These are phyloP conservation scores for Aspergillus ochraceoroseus DNA, from an alignment of 2,329 filamentous ascomycete species.

Conservation along the genomic window DNA sequence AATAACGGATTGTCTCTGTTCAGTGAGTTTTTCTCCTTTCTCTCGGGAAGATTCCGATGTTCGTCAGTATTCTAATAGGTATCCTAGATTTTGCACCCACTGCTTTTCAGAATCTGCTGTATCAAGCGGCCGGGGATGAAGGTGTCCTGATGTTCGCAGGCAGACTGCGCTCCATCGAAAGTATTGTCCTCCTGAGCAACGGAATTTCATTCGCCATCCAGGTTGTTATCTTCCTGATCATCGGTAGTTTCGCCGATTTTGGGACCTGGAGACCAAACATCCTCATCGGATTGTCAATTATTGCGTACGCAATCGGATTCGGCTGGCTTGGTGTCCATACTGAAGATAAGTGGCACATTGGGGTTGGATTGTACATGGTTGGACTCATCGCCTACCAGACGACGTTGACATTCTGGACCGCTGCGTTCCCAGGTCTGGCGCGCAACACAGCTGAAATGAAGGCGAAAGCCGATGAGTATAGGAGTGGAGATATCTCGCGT, in stretches of 20 bases:
- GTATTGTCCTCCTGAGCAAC: slow-evolving; percentile 61
- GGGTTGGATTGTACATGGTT: slow-evolving; percentile 60
- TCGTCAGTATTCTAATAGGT: too few species aligned
- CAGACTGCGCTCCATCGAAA: slow-evolving; percentile 56
- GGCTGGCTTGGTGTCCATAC: slow-evolving; percentile 63
- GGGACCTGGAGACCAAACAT: slow-evolving; percentile 61
- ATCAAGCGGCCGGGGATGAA: slow-evolving; percentile 54
- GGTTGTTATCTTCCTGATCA: slow-evolving; percentile 48
- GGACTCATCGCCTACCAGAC: slow-evolving; percentile 63
- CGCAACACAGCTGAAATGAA: slow-evolving; percentile 52
- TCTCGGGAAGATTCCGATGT: too few species aligned
- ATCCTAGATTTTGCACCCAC: slow-evolving; percentile 55
- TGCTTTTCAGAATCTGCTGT: slow-evolving; percentile 60
- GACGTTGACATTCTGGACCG: slow-evolving; percentile 64
- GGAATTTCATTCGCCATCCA: slow-evolving; percentile 66
- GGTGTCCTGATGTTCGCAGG: slow-evolving; percentile 55
- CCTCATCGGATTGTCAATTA: slow-evolving; percentile 55
- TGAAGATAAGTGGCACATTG: slow-evolving; percentile 56
- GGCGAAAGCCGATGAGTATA: slow-evolving; percentile 47
- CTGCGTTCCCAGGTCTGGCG: slow-evolving; percentile 57
- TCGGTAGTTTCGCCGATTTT: slow-evolving; percentile 56
- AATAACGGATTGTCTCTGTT: slow-evolving; percentile 60
- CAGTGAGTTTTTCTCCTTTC: too few species aligned
- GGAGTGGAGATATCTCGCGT: slow-evolving; percentile 51
- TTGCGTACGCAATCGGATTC: slow-evolving; percentile 62